These are phyloP conservation scores for Casuarina cunninghamiana DNA, from an alignment of 306 rosid species.

Conservation along the genomic window DNA sequence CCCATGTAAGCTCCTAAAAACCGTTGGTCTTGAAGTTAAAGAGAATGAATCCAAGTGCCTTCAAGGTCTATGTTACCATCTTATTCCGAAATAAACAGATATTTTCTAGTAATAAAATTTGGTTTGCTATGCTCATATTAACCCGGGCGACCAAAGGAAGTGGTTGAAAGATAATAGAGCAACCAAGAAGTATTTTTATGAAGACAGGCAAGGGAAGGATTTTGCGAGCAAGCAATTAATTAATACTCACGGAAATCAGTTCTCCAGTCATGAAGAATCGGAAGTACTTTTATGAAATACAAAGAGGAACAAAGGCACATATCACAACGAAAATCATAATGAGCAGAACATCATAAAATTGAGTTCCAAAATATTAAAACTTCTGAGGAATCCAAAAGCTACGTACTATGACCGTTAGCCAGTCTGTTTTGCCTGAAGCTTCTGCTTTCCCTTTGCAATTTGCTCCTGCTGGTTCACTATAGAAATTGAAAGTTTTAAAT, in stretches of 20 bases:
- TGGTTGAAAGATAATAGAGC: neutral
- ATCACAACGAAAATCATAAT: neutral
- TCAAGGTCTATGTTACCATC: slow-evolving; percentile 17
- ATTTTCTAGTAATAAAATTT: slow-evolving; percentile 20
- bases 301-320: neutral
- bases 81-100: neutral
- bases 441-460: slow-evolving; percentile 63
- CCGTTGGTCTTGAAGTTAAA: neutral
- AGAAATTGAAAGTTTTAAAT: slow-evolving; percentile 27
- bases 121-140: neutral
- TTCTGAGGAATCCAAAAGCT: slow-evolving; percentile 25
- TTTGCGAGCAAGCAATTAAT: neutral
- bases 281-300: neutral
- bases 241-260: neutral
- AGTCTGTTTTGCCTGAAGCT: slow-evolving; percentile 58
- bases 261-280: neutral
- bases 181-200: neutral
- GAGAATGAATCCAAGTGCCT: slow-evolving; percentile 6
- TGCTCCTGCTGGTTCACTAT: slow-evolving; percentile 80
- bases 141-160: neutral
- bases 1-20: neutral
- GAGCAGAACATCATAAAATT: neutral
- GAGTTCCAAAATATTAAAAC: neutral
- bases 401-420: slow-evolving; percentile 80
- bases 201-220: neutral